phyloP scores from a whole-genome alignment of 2,329 filamentous ascomycete genomes.

The Talaromyces pinophilus region DNA sequence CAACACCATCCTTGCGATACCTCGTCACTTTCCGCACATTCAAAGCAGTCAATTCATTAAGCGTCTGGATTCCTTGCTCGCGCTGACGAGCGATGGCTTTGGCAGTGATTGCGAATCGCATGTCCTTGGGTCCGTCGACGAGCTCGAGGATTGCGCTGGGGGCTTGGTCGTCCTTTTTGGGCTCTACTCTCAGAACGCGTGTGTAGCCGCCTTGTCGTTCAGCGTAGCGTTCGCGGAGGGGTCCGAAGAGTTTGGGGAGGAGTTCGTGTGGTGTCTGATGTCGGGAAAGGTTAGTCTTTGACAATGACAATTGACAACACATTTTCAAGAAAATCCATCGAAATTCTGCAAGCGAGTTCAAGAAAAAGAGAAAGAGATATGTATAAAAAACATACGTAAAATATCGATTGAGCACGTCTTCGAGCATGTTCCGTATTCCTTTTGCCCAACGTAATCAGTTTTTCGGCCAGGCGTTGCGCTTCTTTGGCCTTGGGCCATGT shows the following conservation, averaged over 20 bases:
- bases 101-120: slow-evolving; percentile 92
- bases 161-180: slow-evolving; percentile 83
- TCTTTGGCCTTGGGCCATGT: slow-evolving; percentile 98
- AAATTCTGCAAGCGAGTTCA: not conserved
- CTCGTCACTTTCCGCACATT: slow-evolving; percentile 84
- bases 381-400: slow-evolving; percentile 65
- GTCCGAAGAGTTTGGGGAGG: slow-evolving; percentile 84
- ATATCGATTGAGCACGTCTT: slow-evolving; percentile 73
- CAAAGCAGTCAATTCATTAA: slow-evolving; percentile 70
- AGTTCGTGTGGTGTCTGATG: slow-evolving; percentile 44
- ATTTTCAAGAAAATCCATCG: not conserved
- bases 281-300: not conserved
- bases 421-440: slow-evolving; percentile 81
- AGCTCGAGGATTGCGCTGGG: slow-evolving; percentile 89
- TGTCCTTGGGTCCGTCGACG: slow-evolving; percentile 90
- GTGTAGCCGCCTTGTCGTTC: slow-evolving; percentile 88
- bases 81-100: slow-evolving; percentile 70
- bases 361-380: not conserved
- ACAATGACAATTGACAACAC: no score
- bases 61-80: slow-evolving; percentile 53
- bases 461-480: slow-evolving; percentile 88
- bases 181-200: slow-evolving; percentile 87
- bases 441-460: slow-evolving; percentile 91
- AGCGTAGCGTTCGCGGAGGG: slow-evolving; percentile 76
- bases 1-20: slow-evolving; percentile 67